Evolutionary conservation across 2,329 filamentous ascomycete genomes (phyloP), one percentile per base, ranked within the genome.

Genomic region (Balansia obtecta): DNA sequence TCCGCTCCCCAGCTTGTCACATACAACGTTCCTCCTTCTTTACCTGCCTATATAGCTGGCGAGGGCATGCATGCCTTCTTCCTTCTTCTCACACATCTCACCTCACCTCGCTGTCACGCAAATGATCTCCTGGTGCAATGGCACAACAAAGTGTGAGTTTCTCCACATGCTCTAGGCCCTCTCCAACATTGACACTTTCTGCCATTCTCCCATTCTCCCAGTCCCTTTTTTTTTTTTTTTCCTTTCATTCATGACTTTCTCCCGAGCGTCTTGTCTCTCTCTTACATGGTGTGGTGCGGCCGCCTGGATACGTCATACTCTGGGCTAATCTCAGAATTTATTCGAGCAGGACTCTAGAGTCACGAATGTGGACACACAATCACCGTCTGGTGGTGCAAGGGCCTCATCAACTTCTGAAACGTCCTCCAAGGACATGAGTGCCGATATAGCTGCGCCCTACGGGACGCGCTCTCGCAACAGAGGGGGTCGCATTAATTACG

Each of bases 401-500:
- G 73, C 73, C 57, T 70, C 75, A 52, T 68, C 69, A 52, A 70
- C 68, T 52, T 71, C 72, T 50, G 73, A 73, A 55, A 61, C 67
- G 53, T 63, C 68, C 52, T 63, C 68, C 52, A 79, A 75, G 62
- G 77, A 80, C 53, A 65, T 63, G 56, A 68, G 69, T 56, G 63
- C 70, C 58, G 75, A 77, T 56, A 71, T 63, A 52, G 72, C 84
- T 47, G 82, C 81, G 58, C 83, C 82, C 45, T 96, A 98, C 68
- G 91, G 91, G 62, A 98, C 93, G 65, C 85, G 90, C 61, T 96
- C 90, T 59, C 86, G 93, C 65, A 95, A 95, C 68, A 85, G 90
- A 62, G 83, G 80, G 52, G 85, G 86, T 61, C 86, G 93, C 58
- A 83, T 85, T 57, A 98, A 98, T 69, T 98, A 98, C 68, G 91